Percentiles rank a stretch among this genome's conserved stretches.
Conservation (phyloP, 805 yeast genomes). For the Cyberlindnera amylophila region DNA sequence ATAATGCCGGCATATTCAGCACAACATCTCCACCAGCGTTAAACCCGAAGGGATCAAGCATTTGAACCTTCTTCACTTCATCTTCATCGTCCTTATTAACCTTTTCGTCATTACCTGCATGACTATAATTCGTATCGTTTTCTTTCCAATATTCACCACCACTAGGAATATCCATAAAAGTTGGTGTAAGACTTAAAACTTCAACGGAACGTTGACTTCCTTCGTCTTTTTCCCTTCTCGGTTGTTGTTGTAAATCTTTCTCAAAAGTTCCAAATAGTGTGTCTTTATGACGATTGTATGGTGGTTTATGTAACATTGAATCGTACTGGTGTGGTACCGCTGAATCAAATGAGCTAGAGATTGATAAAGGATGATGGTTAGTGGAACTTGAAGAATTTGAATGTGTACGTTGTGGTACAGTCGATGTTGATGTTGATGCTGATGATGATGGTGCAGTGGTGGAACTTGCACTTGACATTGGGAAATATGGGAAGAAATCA, state of each 20-base stretch:
- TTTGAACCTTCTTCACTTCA: too few species aligned
- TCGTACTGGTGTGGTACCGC: slow-evolving; percentile 18
- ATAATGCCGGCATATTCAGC: too few species aligned
- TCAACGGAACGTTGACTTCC: slow-evolving; percentile 26
- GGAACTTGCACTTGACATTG: slow-evolving; percentile 1
- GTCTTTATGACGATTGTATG: slow-evolving; percentile 1
- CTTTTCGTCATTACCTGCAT: too few species aligned
- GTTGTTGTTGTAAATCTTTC: slow-evolving; percentile 7
- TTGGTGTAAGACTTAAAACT: slow-evolving; percentile 37
- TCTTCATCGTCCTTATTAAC: too few species aligned
- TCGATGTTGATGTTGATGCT: not conserved
- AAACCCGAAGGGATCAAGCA: too few species aligned
- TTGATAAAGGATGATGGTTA: not conserved
- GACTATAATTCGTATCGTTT: too few species aligned
- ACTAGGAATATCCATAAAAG: slow-evolving; percentile 32
- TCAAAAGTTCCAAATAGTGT: slow-evolving; percentile 17
- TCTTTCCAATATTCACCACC: not conserved
- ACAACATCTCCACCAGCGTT: too few species aligned
- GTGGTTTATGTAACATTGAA: slow-evolving; percentile 17
- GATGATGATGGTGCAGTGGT: slow-evolving; percentile 1
- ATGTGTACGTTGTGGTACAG: slow-evolving; percentile 1
- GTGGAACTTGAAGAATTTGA: slow-evolving; percentile 1
- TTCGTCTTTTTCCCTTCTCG: too few species aligned
- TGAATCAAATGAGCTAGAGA: not conserved
- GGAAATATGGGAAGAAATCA: slow-evolving; percentile 14